phyloP scores from a whole-genome alignment of 768 basidiomycete species.

The Suillus alpinus region DNA sequence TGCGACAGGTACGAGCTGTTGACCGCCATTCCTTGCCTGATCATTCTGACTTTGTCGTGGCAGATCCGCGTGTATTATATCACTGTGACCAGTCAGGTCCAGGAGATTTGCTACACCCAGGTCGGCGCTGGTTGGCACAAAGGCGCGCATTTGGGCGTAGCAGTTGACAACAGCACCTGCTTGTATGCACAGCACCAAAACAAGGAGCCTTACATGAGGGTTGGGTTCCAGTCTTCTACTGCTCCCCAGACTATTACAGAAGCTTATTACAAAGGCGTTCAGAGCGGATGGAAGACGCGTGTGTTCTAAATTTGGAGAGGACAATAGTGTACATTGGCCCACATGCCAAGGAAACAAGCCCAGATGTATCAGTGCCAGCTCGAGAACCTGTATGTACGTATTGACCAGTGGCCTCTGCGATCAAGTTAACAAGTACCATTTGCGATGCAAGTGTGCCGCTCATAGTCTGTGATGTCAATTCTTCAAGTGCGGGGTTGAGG shows the following conservation, averaged over 20 bases:
- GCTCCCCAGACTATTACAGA: slow-evolving; percentile 1
- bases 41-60: not conserved
- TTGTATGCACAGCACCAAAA: not conserved
- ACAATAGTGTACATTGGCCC: not conserved
- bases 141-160: not conserved
- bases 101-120: not conserved
- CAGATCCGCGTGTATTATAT: not conserved
- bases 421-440: no score
- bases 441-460: no score
- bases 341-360: not conserved
- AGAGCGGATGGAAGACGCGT: not conserved
- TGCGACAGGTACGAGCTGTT: not conserved
- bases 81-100: not conserved
- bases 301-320: not conserved
- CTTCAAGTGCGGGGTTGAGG: no score
- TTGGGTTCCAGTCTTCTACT: not conserved
- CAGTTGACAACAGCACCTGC: not conserved
- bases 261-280: not conserved
- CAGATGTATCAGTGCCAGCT: no score
- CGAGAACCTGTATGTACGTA: not conserved
- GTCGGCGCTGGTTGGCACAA: not conserved
- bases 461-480: no score
- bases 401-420: no score
- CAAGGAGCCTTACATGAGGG: no score
- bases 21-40: not conserved